Evolutionary conservation across 148 eudicot species (phyloP).

Genomic region (Rhododendron vialii): DNA sequence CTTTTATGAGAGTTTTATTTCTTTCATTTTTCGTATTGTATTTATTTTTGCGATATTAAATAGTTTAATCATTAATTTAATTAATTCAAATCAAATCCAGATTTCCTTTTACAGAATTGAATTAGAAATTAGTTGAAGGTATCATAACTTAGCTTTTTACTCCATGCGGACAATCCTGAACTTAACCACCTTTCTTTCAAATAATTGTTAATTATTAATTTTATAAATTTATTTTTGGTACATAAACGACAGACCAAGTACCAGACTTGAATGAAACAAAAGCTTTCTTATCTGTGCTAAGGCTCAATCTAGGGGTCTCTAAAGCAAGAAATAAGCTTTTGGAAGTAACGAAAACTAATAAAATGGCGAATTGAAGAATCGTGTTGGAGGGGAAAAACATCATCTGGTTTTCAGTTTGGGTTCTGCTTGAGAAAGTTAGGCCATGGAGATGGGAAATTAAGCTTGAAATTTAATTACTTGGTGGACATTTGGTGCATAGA

Average conservation of each 20-base stretch:
- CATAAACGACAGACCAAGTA: background rate
- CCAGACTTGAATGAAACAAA: conserved; percentile 14
- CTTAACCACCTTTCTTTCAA: too few species aligned
- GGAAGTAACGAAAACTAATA: background rate
- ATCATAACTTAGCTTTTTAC: too few species aligned
- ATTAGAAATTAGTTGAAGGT: too few species aligned
- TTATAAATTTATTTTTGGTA: too few species aligned
- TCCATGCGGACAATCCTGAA: too few species aligned
- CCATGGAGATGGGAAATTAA: background rate
- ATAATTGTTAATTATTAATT: too few species aligned
- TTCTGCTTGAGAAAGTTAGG: background rate
- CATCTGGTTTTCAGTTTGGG: background rate
- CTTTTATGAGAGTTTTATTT: too few species aligned
- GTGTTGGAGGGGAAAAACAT: background rate
- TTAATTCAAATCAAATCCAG: too few species aligned
- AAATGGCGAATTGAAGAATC: background rate
- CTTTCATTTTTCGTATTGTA: too few species aligned
- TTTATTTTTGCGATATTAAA: too few species aligned
- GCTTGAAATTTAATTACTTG: background rate
- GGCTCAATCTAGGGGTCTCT: background rate
- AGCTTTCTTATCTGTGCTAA: conserved; percentile 26
- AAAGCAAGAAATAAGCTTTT: background rate
- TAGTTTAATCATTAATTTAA: too few species aligned
- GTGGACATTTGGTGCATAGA: background rate
- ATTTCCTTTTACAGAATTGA: too few species aligned